Evolutionary conservation across 768 basidiomycete species (phyloP).

Genomic region (Melanogaster broomeanus): DNA sequence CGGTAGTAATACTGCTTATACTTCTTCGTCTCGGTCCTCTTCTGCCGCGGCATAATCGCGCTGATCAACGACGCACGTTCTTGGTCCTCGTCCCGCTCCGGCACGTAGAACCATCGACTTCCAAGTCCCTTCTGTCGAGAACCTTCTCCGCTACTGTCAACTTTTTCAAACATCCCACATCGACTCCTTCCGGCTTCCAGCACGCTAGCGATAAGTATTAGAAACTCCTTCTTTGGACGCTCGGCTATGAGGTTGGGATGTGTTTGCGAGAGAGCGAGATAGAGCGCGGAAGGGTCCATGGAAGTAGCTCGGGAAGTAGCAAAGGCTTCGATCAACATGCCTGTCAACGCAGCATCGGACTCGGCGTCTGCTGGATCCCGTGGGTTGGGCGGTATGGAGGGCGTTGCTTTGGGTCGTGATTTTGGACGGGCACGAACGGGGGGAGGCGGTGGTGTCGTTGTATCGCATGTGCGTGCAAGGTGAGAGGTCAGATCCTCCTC

Average conservation of each 20-base stretch:
- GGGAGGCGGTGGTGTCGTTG: constrained; percentile 2
- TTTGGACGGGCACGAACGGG: not conserved
- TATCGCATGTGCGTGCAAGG: constrained; percentile 1
- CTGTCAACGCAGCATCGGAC: constrained; percentile 50
- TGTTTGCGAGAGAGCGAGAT: constrained; percentile 49
- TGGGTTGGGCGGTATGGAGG: not conserved
- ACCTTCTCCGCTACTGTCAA: constrained; percentile 61
- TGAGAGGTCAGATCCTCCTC: constrained; percentile 1
- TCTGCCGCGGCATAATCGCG: constrained; percentile 77
- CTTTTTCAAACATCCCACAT: constrained; percentile 71
- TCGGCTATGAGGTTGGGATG: constrained; percentile 52
- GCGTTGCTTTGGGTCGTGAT: not conserved
- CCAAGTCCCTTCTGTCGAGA: constrained; percentile 51
- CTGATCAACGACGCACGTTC: constrained; percentile 68
- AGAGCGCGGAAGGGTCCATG: constrained; percentile 55
- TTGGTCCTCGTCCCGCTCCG: constrained; percentile 67
- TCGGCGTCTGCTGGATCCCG: constrained; percentile 18
- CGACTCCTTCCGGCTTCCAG: constrained; percentile 46
- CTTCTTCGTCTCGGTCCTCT: constrained; percentile 77
- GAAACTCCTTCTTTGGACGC: constrained; percentile 44
- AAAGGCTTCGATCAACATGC: constrained; percentile 70
- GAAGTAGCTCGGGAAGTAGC: constrained; percentile 74
- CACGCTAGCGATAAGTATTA: constrained; percentile 49
- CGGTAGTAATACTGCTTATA: constrained; percentile 85
- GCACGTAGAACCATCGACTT: constrained; percentile 71